Evolutionary conservation across 2,329 filamentous ascomycete genomes (phyloP).

Genomic region (Paradendryphiella salina): DNA sequence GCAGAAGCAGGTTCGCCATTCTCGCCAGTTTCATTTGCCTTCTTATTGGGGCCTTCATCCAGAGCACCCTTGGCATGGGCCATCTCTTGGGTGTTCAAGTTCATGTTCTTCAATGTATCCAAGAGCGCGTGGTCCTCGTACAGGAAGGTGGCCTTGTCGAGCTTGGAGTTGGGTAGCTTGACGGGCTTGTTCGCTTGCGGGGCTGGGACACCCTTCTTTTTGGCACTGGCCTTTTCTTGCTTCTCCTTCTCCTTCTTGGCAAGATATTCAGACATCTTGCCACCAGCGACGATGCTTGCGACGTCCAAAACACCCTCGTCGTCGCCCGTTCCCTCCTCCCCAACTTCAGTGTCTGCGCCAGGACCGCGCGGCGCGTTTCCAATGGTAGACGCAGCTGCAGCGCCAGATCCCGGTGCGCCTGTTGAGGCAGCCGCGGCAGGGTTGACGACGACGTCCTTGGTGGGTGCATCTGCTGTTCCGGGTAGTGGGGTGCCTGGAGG

Average conservation of each 20-base stretch:
- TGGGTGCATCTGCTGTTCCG: constrained; percentile 50
- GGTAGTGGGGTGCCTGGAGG: constrained; percentile 59
- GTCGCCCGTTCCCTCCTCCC: constrained; percentile 53
- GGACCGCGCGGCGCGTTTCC: constrained; percentile 56
- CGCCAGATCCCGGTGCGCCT: constrained; percentile 54
- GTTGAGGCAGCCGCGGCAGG: constrained; percentile 62
- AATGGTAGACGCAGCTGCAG: constrained; percentile 49
- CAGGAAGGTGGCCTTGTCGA: constrained; percentile 69
- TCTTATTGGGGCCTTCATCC: constrained; percentile 51
- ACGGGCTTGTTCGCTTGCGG: constrained; percentile 62
- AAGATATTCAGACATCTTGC: constrained; percentile 79
- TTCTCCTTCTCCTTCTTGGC: constrained; percentile 83
- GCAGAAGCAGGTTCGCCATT: constrained; percentile 32
- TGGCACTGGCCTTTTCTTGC: constrained; percentile 63
- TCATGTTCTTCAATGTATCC: constrained; percentile 58
- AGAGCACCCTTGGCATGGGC: constrained; percentile 58
- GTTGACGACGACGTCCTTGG: constrained; percentile 50
- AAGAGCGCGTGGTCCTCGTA: constrained; percentile 68
- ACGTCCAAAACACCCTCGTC: constrained; percentile 80
- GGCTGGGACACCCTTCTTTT: constrained; percentile 62
- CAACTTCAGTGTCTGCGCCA: constrained; percentile 59
- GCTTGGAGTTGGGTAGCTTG: constrained; percentile 72
- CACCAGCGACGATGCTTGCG: constrained; percentile 79
- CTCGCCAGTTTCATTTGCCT: constrained; percentile 41
- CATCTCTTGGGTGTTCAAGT: constrained; percentile 52